These are phyloP conservation scores for Aureobasidium uvarum DNA, from an alignment of 2,329 filamentous ascomycete species.

Conservation along the genomic window DNA sequence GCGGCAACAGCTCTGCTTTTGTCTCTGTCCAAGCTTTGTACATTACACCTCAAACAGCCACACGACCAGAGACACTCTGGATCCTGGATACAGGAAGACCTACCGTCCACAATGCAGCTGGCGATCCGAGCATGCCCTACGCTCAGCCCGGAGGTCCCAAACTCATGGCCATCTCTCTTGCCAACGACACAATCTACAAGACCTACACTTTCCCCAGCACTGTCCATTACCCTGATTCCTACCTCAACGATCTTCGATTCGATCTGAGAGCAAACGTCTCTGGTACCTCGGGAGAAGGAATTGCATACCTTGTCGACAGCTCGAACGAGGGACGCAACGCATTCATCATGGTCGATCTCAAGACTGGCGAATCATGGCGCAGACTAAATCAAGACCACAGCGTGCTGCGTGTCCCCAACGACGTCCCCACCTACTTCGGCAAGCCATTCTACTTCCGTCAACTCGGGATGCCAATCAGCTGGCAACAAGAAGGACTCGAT, in stretches of 20 bases:
- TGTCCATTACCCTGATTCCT: constrained; percentile 49
- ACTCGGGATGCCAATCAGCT: constrained; percentile 33
- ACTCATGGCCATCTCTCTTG: constrained; percentile 45
- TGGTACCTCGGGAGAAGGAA: constrained; percentile 41
- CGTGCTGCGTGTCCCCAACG: constrained; percentile 36
- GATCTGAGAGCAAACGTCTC: constrained; percentile 45
- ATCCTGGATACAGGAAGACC: constrained; percentile 48
- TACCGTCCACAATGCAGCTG: constrained; percentile 42
- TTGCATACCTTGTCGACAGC: constrained; percentile 50
- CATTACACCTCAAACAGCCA: constrained; percentile 42
- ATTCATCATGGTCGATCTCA: constrained; percentile 49
- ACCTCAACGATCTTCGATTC: constrained; percentile 51
- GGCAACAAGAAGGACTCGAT: constrained; percentile 41
- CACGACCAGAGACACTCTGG: constrained; percentile 47
- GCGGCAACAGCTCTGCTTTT: constrained; percentile 43
- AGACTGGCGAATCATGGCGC: constrained; percentile 45
- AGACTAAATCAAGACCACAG: constrained; percentile 40
- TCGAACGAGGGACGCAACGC: constrained; percentile 48
- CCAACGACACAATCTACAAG: constrained; percentile 43
- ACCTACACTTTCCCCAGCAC: constrained; percentile 46
- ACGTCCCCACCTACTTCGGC: constrained; percentile 38
- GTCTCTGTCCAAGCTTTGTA: constrained; percentile 49
- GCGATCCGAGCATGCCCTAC: constrained; percentile 45
- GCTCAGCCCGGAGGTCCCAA: constrained; percentile 49
- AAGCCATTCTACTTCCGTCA: constrained; percentile 35